These are phyloP conservation scores for Hypoxylon sp. DNA, from an alignment of 2,329 filamentous ascomycete species.

Conservation along the genomic window DNA sequence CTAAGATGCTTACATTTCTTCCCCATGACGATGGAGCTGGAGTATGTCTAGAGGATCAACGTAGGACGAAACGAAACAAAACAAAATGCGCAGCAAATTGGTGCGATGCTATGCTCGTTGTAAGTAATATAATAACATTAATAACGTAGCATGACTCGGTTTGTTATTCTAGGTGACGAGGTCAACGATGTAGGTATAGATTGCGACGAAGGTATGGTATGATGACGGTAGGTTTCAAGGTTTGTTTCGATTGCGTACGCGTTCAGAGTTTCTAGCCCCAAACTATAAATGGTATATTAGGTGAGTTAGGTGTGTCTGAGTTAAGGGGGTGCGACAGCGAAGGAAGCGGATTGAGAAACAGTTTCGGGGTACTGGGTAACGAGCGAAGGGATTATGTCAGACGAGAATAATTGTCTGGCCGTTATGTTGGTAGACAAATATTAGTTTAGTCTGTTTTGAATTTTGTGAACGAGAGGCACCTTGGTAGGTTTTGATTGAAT, in stretches of 20 bases:
- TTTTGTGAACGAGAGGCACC: conserved; percentile 27
- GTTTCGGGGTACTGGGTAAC: conserved; percentile 22
- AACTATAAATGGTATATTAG: conserved; percentile 13
- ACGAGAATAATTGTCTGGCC: not conserved
- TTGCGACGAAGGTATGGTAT: conserved; percentile 22
- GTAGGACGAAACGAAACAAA: conserved; percentile 7
- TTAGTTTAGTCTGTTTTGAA: conserved; percentile 2
- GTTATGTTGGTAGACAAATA: not conserved
- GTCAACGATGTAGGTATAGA: conserved; percentile 14
- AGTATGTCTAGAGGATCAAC: conserved; percentile 4
- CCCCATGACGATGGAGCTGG: conserved; percentile 38
- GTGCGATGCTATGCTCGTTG: conserved; percentile 17
- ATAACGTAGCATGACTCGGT: conserved; percentile 28
- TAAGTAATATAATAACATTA: conserved; percentile 15
- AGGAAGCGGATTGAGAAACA: conserved; percentile 22
- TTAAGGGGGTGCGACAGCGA: conserved; percentile 16
- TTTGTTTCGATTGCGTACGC: conserved; percentile 40
- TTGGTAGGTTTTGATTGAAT: conserved; percentile 1
- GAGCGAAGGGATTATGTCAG: conserved; percentile 16
- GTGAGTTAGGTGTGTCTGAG: conserved; percentile 14
- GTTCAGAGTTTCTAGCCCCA: conserved; percentile 21
- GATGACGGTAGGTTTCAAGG: conserved; percentile 26
- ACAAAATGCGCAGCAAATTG: conserved; percentile 25
- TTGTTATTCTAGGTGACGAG: conserved; percentile 4
- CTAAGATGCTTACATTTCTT: conserved; percentile 44